Base-by-base conservation (phyloP, 805 yeast genomes). In the Metschnikowia orientalis region DNA sequence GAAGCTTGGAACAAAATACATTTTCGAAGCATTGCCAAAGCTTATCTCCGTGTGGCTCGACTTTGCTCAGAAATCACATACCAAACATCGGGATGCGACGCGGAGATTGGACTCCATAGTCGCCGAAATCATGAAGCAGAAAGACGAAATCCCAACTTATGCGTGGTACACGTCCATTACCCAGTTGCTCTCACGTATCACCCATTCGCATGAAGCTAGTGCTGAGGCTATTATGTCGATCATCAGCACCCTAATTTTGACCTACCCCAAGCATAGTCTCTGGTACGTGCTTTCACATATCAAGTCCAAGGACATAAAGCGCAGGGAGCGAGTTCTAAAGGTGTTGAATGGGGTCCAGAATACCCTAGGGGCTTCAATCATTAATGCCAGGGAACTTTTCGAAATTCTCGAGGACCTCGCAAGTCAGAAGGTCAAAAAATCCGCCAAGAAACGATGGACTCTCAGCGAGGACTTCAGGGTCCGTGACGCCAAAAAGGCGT, bases 41-140 rank as follows among this genome's bases (percentile, higher is more conserved):
- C 73, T 86, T n/a, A 71, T 89, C 4, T 87, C 95, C 0, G 71
- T 85, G 6, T 92, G 98, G 98, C 63, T 92, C 15, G 95, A 89
- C 47, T 83, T 81, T 54, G 77, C 71, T 1, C 68, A 65, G 27
- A 44, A 37, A 17, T 4, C 32, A 4, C 38, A 47, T 5, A 38
- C 40, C 8, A 45, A 41, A 11, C 36, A 51, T 4, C 48, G 44
- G 34, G 67, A 61, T 18, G 58, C 62, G 3, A 62, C 60, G 26
- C 32, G 63, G 42, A 39, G 57, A 37, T 56, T 77, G 18, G 58
- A 65, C 3, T 63, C 62, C 23, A 77, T 79, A 13, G 60, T 75
- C 24, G 67, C 64, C 16, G 72, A 68, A 31, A 61, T 81, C 14
- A 58, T 61, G 4, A 63, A 63, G 15, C 66, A 73, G 4, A 50